phyloP scores from a whole-genome alignment of 495 filamentous ascomycete species.

The Hypoxylon subgilvum region DNA sequence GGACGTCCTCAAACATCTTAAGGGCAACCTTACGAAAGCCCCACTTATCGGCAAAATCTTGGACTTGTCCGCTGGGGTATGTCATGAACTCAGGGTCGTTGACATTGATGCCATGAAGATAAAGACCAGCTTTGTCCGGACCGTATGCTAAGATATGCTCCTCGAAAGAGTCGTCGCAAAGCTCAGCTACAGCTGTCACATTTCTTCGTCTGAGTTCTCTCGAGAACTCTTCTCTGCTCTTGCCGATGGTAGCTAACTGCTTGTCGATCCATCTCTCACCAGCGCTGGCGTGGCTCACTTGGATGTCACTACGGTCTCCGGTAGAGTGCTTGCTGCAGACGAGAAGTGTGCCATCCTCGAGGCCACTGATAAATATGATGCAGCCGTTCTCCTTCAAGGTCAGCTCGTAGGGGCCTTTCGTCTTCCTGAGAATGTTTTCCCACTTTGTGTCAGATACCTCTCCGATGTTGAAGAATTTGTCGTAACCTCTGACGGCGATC shows the following conservation, averaged over 20 bases:
- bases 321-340: slow-evolving; percentile 99
- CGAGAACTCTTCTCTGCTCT: slow-evolving; percentile 77
- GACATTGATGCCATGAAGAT: slow-evolving; percentile 93
- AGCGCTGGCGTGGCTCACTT: slow-evolving; percentile 79
- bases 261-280: slow-evolving; percentile 86
- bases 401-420: slow-evolving; percentile 88
- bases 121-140: slow-evolving; percentile 83
- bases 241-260: slow-evolving; percentile 76
- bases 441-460: slow-evolving; percentile 82
- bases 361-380: slow-evolving; percentile 94
- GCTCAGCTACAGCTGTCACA: slow-evolving; percentile 90
- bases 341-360: slow-evolving; percentile 83
- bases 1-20: slow-evolving; percentile 74
- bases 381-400: slow-evolving; percentile 98
- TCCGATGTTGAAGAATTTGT: slow-evolving; percentile 96
- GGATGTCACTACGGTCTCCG: slow-evolving; percentile 69
- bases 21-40: slow-evolving; percentile 90
- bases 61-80: slow-evolving; percentile 75
- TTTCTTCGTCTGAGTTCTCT: slow-evolving; percentile 77
- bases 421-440: slow-evolving; percentile 76
- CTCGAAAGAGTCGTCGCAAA: slow-evolving; percentile 95
- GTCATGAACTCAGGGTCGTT: slow-evolving; percentile 90
- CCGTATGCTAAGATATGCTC: slow-evolving; percentile 94
- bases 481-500: slow-evolving; percentile 88
- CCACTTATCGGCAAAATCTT: slow-evolving; percentile 90